Evolutionary conservation across 164 flowering plant species (phyloP), one percentile per base, ranked within the genome.

Genomic region (Umbellularia californica): DNA sequence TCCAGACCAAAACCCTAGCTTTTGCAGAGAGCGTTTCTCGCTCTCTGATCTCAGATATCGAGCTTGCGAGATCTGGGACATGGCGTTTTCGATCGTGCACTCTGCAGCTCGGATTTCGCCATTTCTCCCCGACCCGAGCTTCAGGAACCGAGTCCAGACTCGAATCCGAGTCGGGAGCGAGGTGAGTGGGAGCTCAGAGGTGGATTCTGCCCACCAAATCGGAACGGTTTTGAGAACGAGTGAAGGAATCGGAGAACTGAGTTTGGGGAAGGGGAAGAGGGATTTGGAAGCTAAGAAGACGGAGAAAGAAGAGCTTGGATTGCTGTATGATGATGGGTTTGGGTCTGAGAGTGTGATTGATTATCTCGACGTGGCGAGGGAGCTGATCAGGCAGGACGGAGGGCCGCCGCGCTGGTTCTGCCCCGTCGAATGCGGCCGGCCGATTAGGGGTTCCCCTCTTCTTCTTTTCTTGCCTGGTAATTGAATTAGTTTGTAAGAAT

Each of bases 401-500:
- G 96, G 96, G 10, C 95, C 98, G 5, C 89, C 88, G 13, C 77
- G 98, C 74, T 93, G 98, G 98, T 90, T 93, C 81, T 82, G 88
- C 73, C 98, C 98, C 0, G 78, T 74, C 64, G 76, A 68, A 20
- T 68, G 76, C 69, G 93, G 93, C 10, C 69, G 72, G 7, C 93
- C 91, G 11, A 76, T 91, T 22, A 78, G 83, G 33, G 84, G 74
- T 71, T 81, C 98, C 52, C 98, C 96, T 19, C 23, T 83, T 71
- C 91, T 93, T 72, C 77, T 93, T 62, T 93, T 88, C 78, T 58
- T 91, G 82, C 96, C 60, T 55, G 60, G 60, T 55, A 55, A 55
- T 55, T 55, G n/a, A 55, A 15, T 15, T 55, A 15, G n/a, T 2
- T 2, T 20, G 0, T 55, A 2, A 13, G n/a, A 20, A 1, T 55